Evolutionary conservation across 768 basidiomycete genomes (phyloP), one percentile per base, ranked within the genome.

Genomic region (Lepiota subincarnata): DNA sequence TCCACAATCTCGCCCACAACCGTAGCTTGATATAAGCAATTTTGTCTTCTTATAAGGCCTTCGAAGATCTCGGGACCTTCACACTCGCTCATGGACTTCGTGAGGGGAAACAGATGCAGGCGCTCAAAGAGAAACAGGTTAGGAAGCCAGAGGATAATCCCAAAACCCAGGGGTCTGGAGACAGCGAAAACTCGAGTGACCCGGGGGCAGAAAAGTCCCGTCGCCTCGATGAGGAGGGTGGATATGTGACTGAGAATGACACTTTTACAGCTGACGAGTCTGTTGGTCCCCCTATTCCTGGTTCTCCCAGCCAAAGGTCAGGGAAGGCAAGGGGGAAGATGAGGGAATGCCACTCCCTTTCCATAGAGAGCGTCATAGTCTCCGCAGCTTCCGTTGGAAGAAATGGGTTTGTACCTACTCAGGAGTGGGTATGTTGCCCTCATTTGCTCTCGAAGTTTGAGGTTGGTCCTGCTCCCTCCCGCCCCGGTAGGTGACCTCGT

Each of bases 241-340:
- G 58, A 53, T 62, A 57, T 22, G 59, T 41, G 20, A 57, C 54
- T 13, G 64, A 65, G 39, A 63, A 61, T 34, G 52, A 44, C 20
- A 60, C 59, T 22, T 34, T 26, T 19, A 59, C 56, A 18, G 55
- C 41, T 7, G 57, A 16, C 18, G 51, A 51, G 7, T 61, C 58
- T 14, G 45, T 24, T 11, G 50, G 37, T 10, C 24, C 35, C 41
- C 13, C 24, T 10, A 40, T 40, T 42, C 42, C 55, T 34, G 43
- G 41, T 24, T 31, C 14, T 18, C 41, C 31, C 24, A 40, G 22
- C 50, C 47, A 16, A 53, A 28, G n/a, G 10, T 91, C 91, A n/a
- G 93, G 94, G 67, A 98, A 96, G 64, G 92, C 82, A 0, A 76
- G 87, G 56, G 96, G 96, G 0, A 99, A 98, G 73, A 89, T 93